A percentile compares a stretch with the other conserved stretches of the same genome.
phyloP scores from a whole-genome alignment of 1,284 basidiomycete species.

The Leccinum brunneo-olivaceum region DNA sequence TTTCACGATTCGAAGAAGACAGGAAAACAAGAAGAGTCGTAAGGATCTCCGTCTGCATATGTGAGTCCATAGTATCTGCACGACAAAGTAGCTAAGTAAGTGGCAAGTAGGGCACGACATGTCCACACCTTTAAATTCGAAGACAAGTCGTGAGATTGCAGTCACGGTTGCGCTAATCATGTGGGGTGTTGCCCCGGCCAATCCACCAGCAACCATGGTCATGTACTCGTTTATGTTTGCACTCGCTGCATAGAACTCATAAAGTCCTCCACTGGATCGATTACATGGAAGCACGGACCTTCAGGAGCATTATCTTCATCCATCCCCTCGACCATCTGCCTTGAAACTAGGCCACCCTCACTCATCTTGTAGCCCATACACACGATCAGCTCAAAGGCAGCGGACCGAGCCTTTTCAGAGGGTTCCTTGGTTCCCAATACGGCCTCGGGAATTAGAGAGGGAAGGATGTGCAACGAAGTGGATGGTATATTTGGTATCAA shows the following conservation, averaged over 20 bases:
- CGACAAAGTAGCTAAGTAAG: conserved; percentile 2
- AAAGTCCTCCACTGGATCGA: conserved; percentile 1
- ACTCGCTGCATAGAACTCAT: conserved; percentile 39
- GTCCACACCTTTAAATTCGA: conserved; percentile 85
- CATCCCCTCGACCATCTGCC: conserved; percentile 75
- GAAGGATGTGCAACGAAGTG: conserved; percentile 77
- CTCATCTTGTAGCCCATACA: conserved; percentile 93
- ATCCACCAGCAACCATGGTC: conserved; percentile 94
- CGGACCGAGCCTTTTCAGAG: conserved; percentile 85
- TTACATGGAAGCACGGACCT: conserved; percentile 36
- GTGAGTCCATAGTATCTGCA: conserved; percentile 62
- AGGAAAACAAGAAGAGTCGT: conserved; percentile 88
- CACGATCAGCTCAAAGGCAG: conserved; percentile 88
- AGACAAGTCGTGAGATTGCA: conserved; percentile 87
- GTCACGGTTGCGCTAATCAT: conserved; percentile 99
- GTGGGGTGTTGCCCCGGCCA: conserved; percentile 90
- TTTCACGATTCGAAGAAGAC: conserved; percentile 91
- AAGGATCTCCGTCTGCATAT: conserved; percentile 85
- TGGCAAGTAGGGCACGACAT: background rate
- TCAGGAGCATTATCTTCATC: conserved; percentile 61
- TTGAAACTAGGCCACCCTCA: conserved; percentile 78
- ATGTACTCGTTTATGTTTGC: conserved; percentile 91
- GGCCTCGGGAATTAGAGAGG: conserved; percentile 89
- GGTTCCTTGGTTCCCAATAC: conserved; percentile 98
- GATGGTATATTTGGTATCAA: conserved; percentile 72